Base-by-base conservation (phyloP, 179 eudicot species). In the Heliamphora ciliata region DNA sequence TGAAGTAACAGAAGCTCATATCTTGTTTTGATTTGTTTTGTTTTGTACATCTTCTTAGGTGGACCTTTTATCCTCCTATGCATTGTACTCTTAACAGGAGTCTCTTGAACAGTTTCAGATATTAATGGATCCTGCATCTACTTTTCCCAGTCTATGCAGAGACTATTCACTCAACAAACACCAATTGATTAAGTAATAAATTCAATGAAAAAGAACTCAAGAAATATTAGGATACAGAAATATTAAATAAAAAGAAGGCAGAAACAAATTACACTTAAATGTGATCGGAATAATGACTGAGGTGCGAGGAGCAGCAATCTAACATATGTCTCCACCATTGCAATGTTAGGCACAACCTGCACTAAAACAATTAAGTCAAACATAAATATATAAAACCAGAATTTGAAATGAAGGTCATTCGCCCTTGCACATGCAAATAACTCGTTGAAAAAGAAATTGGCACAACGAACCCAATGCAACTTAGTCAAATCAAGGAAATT, bases 241-340 rank as follows among this genome's bases (percentile, higher is more conserved):
- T 59, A 51, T 15, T 4, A 63, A 31, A 52, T 40, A 14, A 60
- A 50, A n/a, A 71, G 58, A 31, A 67, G 18, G 80, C 76, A 47
- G 69, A 80, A 81, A 80, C 66, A 75, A 81, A 63, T 85, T 92
- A 95, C 98, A 85, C 90, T 90, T 86, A 95, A 91, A 85, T 89
- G 99, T 79, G 98, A 86, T 61, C 99, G 97, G 80, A 93, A 94
- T 81, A 96, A 85, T 75, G 98, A 88, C 89, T 91, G 91, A 81
- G 99, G 99, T 21, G 91, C 91, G 80, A 93, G 88, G 65, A 96
- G 95, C 80, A 94, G 89, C 86, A 96, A 81, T 86, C 99, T 89
- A 68, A 91, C 88, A 87, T 96, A 96, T 74, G 99, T 96, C 89
- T 96, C 99, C 83, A 96, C 97, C 99, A 94, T 90, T 17, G 94